A percentile compares a stretch with the other conserved stretches of the same genome.
Conservation (phyloP, 805 yeast genomes). For the Saturnispora gosingensis region DNA sequence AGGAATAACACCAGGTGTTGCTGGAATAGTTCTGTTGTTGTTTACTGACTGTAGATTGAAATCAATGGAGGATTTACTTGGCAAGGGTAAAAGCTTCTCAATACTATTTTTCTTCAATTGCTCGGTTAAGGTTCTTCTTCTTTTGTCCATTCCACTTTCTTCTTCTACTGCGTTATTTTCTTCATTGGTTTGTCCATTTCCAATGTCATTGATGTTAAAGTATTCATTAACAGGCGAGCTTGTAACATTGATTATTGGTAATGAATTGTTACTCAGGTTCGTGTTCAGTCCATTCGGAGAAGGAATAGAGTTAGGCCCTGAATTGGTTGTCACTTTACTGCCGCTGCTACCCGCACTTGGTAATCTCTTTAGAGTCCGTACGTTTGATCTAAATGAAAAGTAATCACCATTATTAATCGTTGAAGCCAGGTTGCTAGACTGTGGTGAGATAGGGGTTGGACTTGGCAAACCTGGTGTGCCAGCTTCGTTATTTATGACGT, state of each 20-base stretch:
- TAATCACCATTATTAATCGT: slow-evolving; percentile 9
- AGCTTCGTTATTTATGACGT: not conserved
- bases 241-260: not conserved
- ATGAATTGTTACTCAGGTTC: not conserved
- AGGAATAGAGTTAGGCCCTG: not conserved
- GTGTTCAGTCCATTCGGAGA: not conserved
- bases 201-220: slow-evolving; percentile 8
- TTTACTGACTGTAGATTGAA: not conserved
- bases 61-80: not conserved
- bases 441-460: slow-evolving; percentile 4
- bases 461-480: not conserved
- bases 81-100: not conserved
- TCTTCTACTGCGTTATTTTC: not conserved
- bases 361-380: slow-evolving; percentile 11
- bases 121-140: slow-evolving; percentile 13
- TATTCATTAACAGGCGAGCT: not conserved
- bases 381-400: slow-evolving; percentile 13
- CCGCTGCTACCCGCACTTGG: slow-evolving; percentile 7
- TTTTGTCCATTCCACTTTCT: slow-evolving; percentile 6
- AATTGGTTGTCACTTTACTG: slow-evolving; percentile 7
- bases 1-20: slow-evolving; percentile 15
- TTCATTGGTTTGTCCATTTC: slow-evolving; percentile 24
- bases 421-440: not conserved
- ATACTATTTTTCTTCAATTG: slow-evolving; percentile 5
- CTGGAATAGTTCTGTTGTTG: not conserved